Base-by-base conservation (phyloP, 305 asterid species). In the Fraxinus baroniana region DNA sequence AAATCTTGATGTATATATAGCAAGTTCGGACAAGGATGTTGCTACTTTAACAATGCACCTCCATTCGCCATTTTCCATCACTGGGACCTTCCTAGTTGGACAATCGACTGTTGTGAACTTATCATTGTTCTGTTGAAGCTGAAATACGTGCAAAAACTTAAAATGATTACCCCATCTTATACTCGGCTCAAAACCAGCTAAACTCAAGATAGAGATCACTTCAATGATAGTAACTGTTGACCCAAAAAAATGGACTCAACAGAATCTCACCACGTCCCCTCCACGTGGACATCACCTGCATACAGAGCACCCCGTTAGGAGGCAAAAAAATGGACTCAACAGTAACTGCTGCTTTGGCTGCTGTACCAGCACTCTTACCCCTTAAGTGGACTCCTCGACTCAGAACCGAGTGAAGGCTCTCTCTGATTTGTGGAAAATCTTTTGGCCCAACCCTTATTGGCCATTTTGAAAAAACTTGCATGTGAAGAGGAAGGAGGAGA, bases 181-280 rank as follows among this genome's bases (percentile, higher is more conserved):
- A 62, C 66, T 82, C 41, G 87, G 88, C 52, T 89, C 89, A 64
- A 84, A 89, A 13, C 92, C 92, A 17, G 88, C 87, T 87, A 89
- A 80, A 39, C 77, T 84, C 77, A 89, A 49, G 71, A 87, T 83
- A 68, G 87, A 80, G 33, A 89, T 72, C 35, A 87, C 81, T 26
- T 89, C 90, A 9, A 84, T 81, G 44, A 89, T 81, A 4, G 89
- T 79, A 9, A 89, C 26, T 24, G 26, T 24, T 24, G 26, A 24
- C 26, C 26, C 26, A 0, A 24, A 24, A 24, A 24, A 24, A 24
- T 24, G 26, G 26, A 24, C 26, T 24, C 26, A 24, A 24, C 26
- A 24, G 26, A 24, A 24, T 24, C 26, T 1, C 26, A 24, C 26
- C 26, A 24, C 26, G 26, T 24, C 26, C 26, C 26, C 26, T 24